Evolutionary conservation across 139 green algal genomes (phyloP).

Genomic region (Chlamydomonas asymmetrica): DNA sequence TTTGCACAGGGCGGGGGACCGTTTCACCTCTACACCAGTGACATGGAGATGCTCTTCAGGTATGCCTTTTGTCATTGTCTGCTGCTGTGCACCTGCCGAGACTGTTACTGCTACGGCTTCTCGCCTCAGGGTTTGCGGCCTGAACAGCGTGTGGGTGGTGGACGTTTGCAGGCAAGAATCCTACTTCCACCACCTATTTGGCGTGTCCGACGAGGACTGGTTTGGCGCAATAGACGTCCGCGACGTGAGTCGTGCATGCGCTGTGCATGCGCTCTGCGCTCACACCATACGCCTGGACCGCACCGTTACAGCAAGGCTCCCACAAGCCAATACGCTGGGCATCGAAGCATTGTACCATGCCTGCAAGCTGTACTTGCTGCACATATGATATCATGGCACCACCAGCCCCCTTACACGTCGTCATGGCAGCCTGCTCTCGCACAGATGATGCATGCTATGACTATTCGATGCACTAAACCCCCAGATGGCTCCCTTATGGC

Average conservation of each 20-base stretch:
- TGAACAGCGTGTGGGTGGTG: no score
- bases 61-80: no score
- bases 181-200: slow-evolving; percentile 93
- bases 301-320: neutral
- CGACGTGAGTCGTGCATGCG: slow-evolving; percentile 22
- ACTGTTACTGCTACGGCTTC: no score
- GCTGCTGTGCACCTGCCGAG: no score
- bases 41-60: no score
- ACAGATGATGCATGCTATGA: neutral
- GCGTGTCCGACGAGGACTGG: slow-evolving; percentile 77
- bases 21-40: no score
- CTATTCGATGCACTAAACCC: neutral
- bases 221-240: slow-evolving; percentile 72
- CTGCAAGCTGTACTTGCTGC: neutral
- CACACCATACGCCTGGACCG: neutral
- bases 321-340: no score
- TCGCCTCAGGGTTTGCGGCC: no score
- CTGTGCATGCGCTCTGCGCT: neutral
- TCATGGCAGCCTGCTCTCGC: no score
- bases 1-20: no score
- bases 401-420: neutral
- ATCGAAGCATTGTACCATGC: no score
- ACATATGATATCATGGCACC: neutral
- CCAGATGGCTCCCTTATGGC: neutral
- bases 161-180: slow-evolving; percentile 68